Base-by-base conservation (phyloP, 495 filamentous ascomycete species). In the Usnea hakonensis region DNA sequence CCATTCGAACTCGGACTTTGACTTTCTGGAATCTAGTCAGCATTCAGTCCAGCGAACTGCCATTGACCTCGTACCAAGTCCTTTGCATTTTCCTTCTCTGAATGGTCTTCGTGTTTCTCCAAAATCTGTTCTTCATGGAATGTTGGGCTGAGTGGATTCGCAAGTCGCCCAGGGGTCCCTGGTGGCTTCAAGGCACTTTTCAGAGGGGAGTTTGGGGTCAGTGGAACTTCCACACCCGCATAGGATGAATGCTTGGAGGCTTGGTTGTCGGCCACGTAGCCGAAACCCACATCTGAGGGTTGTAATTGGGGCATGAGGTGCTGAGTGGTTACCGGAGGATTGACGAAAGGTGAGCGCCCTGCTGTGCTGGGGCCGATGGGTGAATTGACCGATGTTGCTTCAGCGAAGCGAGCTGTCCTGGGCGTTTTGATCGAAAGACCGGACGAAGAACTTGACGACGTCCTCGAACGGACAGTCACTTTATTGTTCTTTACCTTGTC, bases 1-100 rank as follows among this genome's bases (percentile, higher is more conserved):
- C 95, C 69, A 97, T 81, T 17, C 94, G 87, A 38, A 99, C 91
- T 55, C 92, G 86, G 21, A 87, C 82, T 79, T 99, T 99, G 72
- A 95, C 82, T 83, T 88, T 90, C 93, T 97, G 70, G 43, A 38
- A 17, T 10, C 23, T 38, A 58, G 71, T 82, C 72, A 80, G 77
- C 64, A 48, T 57, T 23, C 30, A 33, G 11, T 52, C 63, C 33
- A 37, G 32, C 21, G 17, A 44, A 41, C 57, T 16, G 17, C 23
- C 37, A 13, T 17, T 7, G 2, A 43, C 5, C 32, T 19, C 48
- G 36, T 80, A 97, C 93, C 76, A 97, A 70, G 75, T 98, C 94
- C 64, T 78, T 80, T 23, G 83, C 85, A 75, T 96, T 91, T 65
- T 88, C 81, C 75, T 90, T 91, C 55, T 92, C 89, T 0, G 90